Base-by-base conservation (phyloP, 306 rosid species). In the Sophora flavescens region DNA sequence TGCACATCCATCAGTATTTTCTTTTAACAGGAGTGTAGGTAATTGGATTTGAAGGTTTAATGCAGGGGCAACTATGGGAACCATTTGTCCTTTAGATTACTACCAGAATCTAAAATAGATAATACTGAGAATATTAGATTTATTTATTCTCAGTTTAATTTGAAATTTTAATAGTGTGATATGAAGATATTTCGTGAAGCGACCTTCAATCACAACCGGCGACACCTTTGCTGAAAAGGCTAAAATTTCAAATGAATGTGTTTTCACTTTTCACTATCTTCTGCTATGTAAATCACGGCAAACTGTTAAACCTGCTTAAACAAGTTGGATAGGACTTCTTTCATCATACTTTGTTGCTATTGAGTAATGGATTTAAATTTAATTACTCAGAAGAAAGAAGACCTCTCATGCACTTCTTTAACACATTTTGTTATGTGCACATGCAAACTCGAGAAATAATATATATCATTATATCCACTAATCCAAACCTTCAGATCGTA, bases 401-500 rank as follows among this genome's bases (percentile, higher is more conserved):
- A 70, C 17, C 62, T 59, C 78, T 2, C n/a, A 18, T 74, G 75
- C 6, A 60, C 14, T 51, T 76, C 33, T 44, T 18, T 38, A 63
- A 56, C 76, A 65, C 45, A 16, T 68, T 70, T 47, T 26, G 44
- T 52, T 15, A 54, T 54, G 75, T 58, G 13, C 63, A 35, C 68
- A 50, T 56, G 47, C 9, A 12, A 57, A 64, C 48, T 58, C 52
- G 35, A 45, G 32, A 73, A 48, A 73, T 64, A 50, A 60, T 8
- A 51, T 13, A 57, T 72, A n/a, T n/a, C n/a, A n/a, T n/a, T n/a
- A n/a, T n/a, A 61, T 44, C 38, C 39, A 74, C 68, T 15, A 50
- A 73, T 78, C 74, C 85, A 62, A 71, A 95, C 98, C 98, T 90
- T 95, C 42, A 92, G 91, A 76, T 64, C 80, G 67, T 84, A 86